Conservation (phyloP, 345 rosid species). For the Syzygium aqueum region DNA sequence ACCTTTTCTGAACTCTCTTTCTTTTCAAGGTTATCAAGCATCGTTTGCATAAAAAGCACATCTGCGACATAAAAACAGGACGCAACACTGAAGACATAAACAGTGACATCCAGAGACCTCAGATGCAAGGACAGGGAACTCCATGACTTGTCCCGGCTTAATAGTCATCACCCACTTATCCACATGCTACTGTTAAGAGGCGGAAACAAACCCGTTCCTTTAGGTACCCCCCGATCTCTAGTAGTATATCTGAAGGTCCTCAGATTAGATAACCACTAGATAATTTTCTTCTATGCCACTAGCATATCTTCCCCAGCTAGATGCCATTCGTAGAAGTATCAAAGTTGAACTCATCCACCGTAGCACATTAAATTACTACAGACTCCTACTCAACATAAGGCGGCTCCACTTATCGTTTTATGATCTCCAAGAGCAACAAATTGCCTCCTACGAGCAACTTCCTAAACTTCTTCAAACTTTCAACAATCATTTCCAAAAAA, state of each 20-base stretch:
- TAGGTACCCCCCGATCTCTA: neutral
- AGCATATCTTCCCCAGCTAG: neutral
- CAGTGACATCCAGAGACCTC: neutral
- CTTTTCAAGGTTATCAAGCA: neutral
- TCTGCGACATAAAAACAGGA: neutral
- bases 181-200: neutral
- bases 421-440: neutral
- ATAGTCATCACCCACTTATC: neutral
- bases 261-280: neutral
- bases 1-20: neutral
- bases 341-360: neutral
- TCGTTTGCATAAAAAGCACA: neutral
- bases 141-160: neutral
- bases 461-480: neutral
- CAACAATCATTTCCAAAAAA: neutral
- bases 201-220: neutral
- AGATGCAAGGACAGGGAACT: neutral
- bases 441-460: neutral
- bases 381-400: neutral
- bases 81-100: neutral
- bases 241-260: neutral
- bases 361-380: neutral
- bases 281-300: neutral
- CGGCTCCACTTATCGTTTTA: neutral
- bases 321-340: neutral